Evolutionary conservation across 306 rosid genomes (phyloP).

Genomic region (Rosa lucieae): DNA sequence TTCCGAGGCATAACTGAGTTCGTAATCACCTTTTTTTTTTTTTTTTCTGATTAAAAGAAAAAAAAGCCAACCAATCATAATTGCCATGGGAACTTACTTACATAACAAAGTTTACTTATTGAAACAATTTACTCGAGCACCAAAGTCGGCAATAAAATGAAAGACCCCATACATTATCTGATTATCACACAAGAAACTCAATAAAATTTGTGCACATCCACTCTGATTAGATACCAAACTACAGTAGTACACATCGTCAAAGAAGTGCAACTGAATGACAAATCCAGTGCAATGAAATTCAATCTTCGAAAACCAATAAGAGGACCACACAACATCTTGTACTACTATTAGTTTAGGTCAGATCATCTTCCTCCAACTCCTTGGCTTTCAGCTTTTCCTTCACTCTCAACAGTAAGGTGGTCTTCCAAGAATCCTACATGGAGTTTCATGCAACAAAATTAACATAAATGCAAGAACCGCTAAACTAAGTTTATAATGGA

Average conservation of each 20-base stretch:
- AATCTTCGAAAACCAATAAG: conserved; percentile 39
- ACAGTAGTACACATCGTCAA: conserved; percentile 29
- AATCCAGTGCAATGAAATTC: conserved; percentile 25
- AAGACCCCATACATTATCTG: neutral
- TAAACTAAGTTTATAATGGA: neutral
- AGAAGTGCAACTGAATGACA: conserved; percentile 30
- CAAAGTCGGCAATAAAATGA: neutral
- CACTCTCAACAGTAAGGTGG: conserved; percentile 91
- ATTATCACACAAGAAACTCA: neutral
- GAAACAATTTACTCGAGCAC: neutral
- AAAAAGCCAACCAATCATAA: neutral
- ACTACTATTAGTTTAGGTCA: conserved; percentile 48
- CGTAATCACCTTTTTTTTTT: neutral
- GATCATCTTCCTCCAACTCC: conserved; percentile 97
- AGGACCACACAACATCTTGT: conserved; percentile 18
- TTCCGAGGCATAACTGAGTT: neutral
- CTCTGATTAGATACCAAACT: conserved; percentile 31
- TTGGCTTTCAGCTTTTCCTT: conserved; percentile 95
- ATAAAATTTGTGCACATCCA: conserved; percentile 12
- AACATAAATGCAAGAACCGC: neutral
- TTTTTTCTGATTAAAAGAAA: neutral
- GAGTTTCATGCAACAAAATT: conserved; percentile 10
- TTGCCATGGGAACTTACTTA: neutral
- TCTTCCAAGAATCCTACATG: conserved; percentile 90
- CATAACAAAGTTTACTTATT: neutral